These are phyloP conservation scores for Fusarium nanum DNA, from an alignment of 2,329 filamentous ascomycete genomes.

Conservation along the genomic window DNA sequence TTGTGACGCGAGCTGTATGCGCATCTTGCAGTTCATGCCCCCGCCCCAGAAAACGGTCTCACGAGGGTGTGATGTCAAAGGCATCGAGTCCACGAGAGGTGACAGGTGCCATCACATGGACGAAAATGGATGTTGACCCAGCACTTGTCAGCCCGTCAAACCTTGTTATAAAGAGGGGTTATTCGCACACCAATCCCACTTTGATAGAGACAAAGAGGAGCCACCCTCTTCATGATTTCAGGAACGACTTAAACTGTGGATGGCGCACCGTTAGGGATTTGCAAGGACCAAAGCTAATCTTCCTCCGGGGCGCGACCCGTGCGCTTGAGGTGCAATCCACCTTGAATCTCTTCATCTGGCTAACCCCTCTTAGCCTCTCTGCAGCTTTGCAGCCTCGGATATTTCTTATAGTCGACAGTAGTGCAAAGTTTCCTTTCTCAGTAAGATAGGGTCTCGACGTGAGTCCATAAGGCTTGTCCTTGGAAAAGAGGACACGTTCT, in stretches of 20 bases:
- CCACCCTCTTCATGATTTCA: constrained; percentile 34
- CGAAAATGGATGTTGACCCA: constrained; percentile 16
- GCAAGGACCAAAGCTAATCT: constrained; percentile 19
- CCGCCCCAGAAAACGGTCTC: background rate
- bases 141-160: constrained; percentile 29
- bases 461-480: background rate
- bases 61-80: constrained; percentile 41
- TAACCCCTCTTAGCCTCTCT: constrained; percentile 8
- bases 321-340: constrained; percentile 4
- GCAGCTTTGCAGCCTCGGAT: background rate
- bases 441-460: background rate
- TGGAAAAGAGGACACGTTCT: constrained; percentile 7
- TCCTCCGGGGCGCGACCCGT: constrained; percentile 29
- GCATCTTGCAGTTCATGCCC: constrained; percentile 9
- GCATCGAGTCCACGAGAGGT: constrained; percentile 17
- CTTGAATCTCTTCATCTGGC: background rate
- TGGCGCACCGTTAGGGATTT: constrained; percentile 20
- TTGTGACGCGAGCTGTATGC: constrained; percentile 22
- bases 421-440: constrained; percentile 11
- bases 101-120: constrained; percentile 29
- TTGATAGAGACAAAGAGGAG: constrained; percentile 16
- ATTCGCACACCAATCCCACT: constrained; percentile 33
- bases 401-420: constrained; percentile 21
- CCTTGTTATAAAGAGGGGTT: constrained; percentile 26
- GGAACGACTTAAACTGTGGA: constrained; percentile 30